Conservation (phyloP, 768 basidiomycete genomes). For the Rhodotorula diobovata region DNA sequence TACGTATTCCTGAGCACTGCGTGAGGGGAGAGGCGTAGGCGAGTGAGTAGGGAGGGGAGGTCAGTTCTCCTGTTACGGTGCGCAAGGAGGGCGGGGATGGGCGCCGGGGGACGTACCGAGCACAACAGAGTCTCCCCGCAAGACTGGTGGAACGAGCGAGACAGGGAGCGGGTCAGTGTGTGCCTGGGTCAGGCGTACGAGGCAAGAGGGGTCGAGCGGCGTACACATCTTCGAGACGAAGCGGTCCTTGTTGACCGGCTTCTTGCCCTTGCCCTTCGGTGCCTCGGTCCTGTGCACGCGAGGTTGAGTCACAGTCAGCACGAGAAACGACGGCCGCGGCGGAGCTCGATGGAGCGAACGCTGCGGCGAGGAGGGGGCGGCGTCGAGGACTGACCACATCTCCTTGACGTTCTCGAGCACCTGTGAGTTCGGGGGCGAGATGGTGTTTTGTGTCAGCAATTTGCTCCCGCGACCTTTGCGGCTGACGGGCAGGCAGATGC, state of each 20-base stretch:
- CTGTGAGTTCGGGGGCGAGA: conserved; percentile 48
- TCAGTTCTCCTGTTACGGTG: background rate
- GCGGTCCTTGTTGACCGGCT: conserved; percentile 96
- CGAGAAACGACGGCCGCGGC: background rate
- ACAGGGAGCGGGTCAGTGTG: background rate
- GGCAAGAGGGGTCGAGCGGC: conserved; percentile 50
- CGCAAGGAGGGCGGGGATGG: background rate
- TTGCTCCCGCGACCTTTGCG: background rate
- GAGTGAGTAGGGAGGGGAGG: background rate
- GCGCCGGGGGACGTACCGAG: conserved; percentile 60
- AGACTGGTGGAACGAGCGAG: conserved; percentile 36
- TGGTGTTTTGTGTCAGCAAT: background rate
- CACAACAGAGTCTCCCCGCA: conserved; percentile 93
- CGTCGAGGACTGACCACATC: conserved; percentile 53
- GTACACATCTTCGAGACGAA: conserved; percentile 99
- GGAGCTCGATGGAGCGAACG: no score
- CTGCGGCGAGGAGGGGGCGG: conserved; percentile 7
- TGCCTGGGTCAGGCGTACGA: background rate
- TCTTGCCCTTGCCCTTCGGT: conserved; percentile 97
- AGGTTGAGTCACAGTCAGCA: conserved; percentile 3
- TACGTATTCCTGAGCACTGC: conserved; percentile 40
- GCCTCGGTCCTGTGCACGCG: conserved; percentile 72
- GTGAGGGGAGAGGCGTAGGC: background rate
- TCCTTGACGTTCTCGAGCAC: conserved; percentile 98
- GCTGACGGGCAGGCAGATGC: background rate